Base-by-base conservation (phyloP, 495 filamentous ascomycete species). In the Penicillium lividum region DNA sequence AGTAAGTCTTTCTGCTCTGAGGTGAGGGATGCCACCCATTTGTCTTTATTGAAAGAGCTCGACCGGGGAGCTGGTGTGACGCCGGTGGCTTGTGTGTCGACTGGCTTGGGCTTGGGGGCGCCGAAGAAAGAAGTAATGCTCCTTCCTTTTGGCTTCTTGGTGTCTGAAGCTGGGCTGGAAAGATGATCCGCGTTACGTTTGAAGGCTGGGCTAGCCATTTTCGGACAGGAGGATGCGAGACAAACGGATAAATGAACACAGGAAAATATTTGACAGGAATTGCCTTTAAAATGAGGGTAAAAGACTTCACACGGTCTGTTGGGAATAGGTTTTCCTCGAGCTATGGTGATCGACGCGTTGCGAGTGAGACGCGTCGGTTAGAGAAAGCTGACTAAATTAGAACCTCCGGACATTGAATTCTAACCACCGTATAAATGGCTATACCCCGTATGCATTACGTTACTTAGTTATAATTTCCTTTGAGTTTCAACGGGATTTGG, bases 1-100 rank as follows among this genome's bases (percentile, higher is more conserved):
- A 98, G 79, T 28, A 98, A 76, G 16, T 86, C 80, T 66, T 86
- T 89, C 71, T 96, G 91, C 77, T 98, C 95, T 5, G 81, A 63
- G 0, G 85, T 92, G 56, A 98, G 79, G 42, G 83, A 84, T 11
- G 83, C 82, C 1, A 91, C 80, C 94, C 94, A 98, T 77, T 86
- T 89, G 6, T 80, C 82, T 74, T 96, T 97, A 77, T 97, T 82
- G 75, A 96, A 97, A 50, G 83, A 90, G 4, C 73, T 64, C 1
- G 73, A 68, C 1, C 73, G 62, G n/a, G 69, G 34, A 44, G 59
- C 42, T 18, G 62, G 29, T 30, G 57, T 52, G 34, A 58, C 56
- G 4, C 68, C 40, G 45, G 62, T 7, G 73, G 44, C 52, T 84
- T 84, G 6, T 83, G 83, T 31, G 74, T 68, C 22, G 0, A 18